Percentiles rank a stretch among this genome's conserved stretches.
Conservation (phyloP, 2,329 filamentous ascomycete species). For the Sporothrix euskadiensis region DNA sequence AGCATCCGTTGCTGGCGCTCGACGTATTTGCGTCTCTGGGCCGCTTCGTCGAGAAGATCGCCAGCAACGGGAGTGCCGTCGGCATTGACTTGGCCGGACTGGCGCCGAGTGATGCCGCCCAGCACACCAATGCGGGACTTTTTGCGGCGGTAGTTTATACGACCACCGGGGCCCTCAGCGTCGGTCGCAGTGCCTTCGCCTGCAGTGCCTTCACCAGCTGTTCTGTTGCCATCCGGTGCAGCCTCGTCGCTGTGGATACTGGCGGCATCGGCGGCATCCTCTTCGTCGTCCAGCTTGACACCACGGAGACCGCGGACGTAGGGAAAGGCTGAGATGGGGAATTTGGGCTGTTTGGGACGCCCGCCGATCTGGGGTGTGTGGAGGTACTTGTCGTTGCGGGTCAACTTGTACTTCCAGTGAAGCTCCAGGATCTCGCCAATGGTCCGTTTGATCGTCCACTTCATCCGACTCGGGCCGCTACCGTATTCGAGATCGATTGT, state of each 20-base stretch:
- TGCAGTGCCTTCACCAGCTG: constrained; percentile 53
- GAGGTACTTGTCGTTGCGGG: constrained; percentile 80
- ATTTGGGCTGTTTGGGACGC: constrained; percentile 80
- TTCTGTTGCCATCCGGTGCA: constrained; percentile 37
- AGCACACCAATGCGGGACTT: constrained; percentile 55
- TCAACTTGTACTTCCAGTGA: constrained; percentile 89
- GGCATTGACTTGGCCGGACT: constrained; percentile 52
- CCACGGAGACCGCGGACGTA: constrained; percentile 81
- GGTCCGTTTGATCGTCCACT: constrained; percentile 87
- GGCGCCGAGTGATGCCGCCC: constrained; percentile 55
- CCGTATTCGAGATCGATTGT: constrained; percentile 94
- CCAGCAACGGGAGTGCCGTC: constrained; percentile 45
- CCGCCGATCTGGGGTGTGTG: constrained; percentile 66
- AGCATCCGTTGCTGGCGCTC: constrained; percentile 82
- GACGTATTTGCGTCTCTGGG: constrained; percentile 65
- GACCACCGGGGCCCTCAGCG: constrained; percentile 55
- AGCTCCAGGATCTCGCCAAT: constrained; percentile 89
- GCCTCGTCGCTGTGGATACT: constrained; percentile 44
- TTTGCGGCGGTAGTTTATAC: constrained; percentile 42
- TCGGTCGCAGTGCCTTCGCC: constrained; percentile 68
- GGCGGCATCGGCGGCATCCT: constrained; percentile 47
- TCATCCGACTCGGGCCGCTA: constrained; percentile 92
- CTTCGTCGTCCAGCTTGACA: constrained; percentile 76
- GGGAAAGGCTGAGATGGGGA: constrained; percentile 85
- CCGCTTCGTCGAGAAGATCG: constrained; percentile 56